These are phyloP conservation scores for Selaginella tamariscina DNA, from an alignment of 75 land plant genomes.

Conservation along the genomic window DNA sequence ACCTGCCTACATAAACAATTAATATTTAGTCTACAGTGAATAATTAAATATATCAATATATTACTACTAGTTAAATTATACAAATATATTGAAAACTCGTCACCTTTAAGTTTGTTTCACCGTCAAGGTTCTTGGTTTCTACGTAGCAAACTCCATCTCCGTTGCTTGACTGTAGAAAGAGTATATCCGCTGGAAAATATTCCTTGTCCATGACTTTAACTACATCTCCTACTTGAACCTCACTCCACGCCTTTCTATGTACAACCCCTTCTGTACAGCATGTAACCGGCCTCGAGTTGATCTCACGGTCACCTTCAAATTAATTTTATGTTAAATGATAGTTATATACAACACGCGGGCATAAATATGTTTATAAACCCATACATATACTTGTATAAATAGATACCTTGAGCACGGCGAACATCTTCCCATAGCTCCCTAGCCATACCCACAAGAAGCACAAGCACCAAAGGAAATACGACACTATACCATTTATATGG, in stretches of 20 bases:
- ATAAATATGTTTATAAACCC: too few species aligned
- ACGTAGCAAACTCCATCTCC: conserved; percentile 9
- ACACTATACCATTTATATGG: neutral
- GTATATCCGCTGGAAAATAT: conserved; percentile 6
- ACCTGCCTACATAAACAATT: neutral
- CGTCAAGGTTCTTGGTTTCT: conserved; percentile 12
- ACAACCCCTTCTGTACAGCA: neutral
- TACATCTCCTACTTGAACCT: neutral
- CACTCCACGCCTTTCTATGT: neutral
- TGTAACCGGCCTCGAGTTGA: neutral
- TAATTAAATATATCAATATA: neutral
- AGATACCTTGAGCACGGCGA: conserved; percentile 8
- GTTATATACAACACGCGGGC: too few species aligned
- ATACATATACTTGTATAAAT: too few species aligned
- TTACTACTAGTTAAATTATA: neutral
- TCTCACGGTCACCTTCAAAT: neutral
- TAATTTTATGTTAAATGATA: too few species aligned
- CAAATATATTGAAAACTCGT: neutral
- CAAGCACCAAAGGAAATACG: neutral
- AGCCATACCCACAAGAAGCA: neutral
- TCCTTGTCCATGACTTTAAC: neutral
- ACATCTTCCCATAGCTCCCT: conserved; percentile 10
- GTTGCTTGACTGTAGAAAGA: neutral
- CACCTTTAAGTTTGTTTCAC: conserved; percentile 13
- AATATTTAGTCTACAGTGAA: neutral